Evolutionary conservation across 768 basidiomycete species (phyloP).

Genomic region (Coprinopsis strossmayeri): DNA sequence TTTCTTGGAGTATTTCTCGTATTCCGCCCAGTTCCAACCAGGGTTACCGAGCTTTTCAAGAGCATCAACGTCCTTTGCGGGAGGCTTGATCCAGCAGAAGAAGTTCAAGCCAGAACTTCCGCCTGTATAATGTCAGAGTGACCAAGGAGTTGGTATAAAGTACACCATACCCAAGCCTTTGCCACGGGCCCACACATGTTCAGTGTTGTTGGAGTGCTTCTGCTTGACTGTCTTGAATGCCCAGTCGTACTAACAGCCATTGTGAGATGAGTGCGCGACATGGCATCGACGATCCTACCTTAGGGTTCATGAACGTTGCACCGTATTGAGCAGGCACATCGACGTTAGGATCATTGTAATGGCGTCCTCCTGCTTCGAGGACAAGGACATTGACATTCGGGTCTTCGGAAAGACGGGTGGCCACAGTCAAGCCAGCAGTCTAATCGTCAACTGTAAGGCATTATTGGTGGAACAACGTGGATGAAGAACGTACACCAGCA

Average conservation of each 20-base stretch:
- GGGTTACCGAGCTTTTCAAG: constrained; percentile 46
- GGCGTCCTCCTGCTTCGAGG: constrained; percentile 28
- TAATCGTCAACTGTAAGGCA: background rate
- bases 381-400: constrained; percentile 11
- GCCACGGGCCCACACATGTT: constrained; percentile 23
- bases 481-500: constrained; percentile 15
- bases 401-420: constrained; percentile 14
- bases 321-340: constrained; percentile 26
- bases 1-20: constrained; percentile 29
- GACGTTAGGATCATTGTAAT: constrained; percentile 28
- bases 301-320: constrained; percentile 20
- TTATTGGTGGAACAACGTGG: background rate
- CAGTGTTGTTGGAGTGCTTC: constrained; percentile 18
- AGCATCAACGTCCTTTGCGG: constrained; percentile 22
- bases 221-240: constrained; percentile 24
- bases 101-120: constrained; percentile 43
- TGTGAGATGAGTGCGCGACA: background rate
- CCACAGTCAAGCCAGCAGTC: constrained; percentile 13
- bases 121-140: constrained; percentile 17
- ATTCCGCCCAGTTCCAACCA: constrained; percentile 49
- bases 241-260: constrained; percentile 37
- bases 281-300: constrained; percentile 15
- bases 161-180: constrained; percentile 23
- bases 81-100: constrained; percentile 25
- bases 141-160: background rate